These are phyloP conservation scores for Huntiella omanensis DNA, from an alignment of 2,329 filamentous ascomycete species.

Conservation along the genomic window DNA sequence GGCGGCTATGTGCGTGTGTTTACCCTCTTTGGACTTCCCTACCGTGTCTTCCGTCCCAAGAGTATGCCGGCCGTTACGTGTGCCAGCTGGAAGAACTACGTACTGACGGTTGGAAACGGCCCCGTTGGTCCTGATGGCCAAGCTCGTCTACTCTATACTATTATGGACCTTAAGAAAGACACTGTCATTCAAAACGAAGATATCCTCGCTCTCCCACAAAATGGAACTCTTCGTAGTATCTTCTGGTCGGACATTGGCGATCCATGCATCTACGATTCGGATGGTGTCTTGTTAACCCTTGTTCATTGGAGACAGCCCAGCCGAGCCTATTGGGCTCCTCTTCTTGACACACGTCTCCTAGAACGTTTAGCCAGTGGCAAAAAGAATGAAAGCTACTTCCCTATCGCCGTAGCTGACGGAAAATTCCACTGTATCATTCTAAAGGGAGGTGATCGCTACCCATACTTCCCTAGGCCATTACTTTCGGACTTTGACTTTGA, in stretches of 20 bases:
- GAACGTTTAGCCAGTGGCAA: constrained; percentile 65
- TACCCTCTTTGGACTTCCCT: constrained; percentile 78
- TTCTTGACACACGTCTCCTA: constrained; percentile 75
- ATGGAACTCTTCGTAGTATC: constrained; percentile 54
- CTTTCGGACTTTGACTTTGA: constrained; percentile 88
- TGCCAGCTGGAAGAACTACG: constrained; percentile 84
- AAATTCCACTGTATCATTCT: constrained; percentile 98
- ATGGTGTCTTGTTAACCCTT: constrained; percentile 70
- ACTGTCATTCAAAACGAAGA: constrained; percentile 93
- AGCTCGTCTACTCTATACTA: constrained; percentile 67
- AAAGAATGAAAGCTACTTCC: constrained; percentile 85
- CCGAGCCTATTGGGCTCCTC: constrained; percentile 76
- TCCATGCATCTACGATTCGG: constrained; percentile 88
- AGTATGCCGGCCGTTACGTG: constrained; percentile 79
- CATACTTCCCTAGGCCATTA: constrained; percentile 82
- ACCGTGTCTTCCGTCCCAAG: constrained; percentile 80
- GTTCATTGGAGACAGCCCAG: constrained; percentile 78
- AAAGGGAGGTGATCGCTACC: constrained; percentile 83
- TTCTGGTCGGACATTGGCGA: constrained; percentile 92
- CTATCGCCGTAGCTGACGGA: constrained; percentile 75
- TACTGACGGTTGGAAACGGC: constrained; percentile 91
- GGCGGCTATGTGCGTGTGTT: constrained; percentile 81
- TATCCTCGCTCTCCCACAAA: constrained; percentile 63
- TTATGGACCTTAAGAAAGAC: constrained; percentile 85
- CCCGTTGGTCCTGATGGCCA: constrained; percentile 61